Evolutionary conservation across 805 yeast genomes (phyloP), one percentile per base, ranked within the genome.

Genomic region (Ogataea ganodermae): DNA sequence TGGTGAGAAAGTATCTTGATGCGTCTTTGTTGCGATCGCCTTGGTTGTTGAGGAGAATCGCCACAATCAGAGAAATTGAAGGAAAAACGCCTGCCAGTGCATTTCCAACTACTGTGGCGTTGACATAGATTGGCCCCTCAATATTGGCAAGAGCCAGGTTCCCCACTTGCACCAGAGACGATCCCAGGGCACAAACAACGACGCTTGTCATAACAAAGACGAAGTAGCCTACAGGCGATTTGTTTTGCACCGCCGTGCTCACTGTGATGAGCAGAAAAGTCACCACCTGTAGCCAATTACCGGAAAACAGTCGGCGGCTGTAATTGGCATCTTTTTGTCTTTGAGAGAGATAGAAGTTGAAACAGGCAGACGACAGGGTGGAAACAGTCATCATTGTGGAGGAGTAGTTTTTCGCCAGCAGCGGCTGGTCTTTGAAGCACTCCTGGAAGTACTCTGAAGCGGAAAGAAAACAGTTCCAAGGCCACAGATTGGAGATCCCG

Each of bases 81-180:
- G 99, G 98, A 28, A 92, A 69, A 0, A 94, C 96, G 2, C 99
- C 99, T 0, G 97, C 89, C 14, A 92, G 71, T 0, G 96, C 96
- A 65, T 92, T 96, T 1, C 99, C 99, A 3, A 91, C 91, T 86
- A 94, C 88, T 1, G 86, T 86, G 0, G 87, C 95, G 60, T 94
- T 96, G 9, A 96, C 91, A 62, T 79, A 87, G 12, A 81, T 76
- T 1, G 89, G 75, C 3, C 94, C 91, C 61, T 81, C 73, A 1
- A 85, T 80, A 58, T 88, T 87, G 2, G 85, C 94, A 33, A 89
- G 74, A 4, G 98, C 96, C 82, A 91, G 81, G 7, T 87, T 76
- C 10, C 97, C 97, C 59, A 89, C 92, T 60, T 92, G 99, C 1
- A 94, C 84, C 53, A 84, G 69, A 27, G 95, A 84, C 1, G 94